Percentiles rank a stretch among this genome's conserved stretches.
Conservation (phyloP, 768 basidiomycete genomes). For the Melanogaster broomeanus region DNA sequence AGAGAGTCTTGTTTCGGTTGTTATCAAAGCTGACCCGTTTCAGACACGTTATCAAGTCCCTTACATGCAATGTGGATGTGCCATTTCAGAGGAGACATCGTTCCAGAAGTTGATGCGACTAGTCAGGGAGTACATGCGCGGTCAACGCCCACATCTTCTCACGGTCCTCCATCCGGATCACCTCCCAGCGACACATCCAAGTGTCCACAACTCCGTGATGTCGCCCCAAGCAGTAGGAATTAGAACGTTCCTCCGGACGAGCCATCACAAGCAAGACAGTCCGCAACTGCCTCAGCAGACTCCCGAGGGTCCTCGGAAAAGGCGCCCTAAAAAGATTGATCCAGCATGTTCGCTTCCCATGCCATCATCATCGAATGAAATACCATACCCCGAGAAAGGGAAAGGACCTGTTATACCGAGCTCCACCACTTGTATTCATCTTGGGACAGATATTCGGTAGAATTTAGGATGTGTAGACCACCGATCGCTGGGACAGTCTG, state of each 20-base stretch:
- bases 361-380: background rate
- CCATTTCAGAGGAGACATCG: slow-evolving; percentile 46
- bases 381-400: background rate
- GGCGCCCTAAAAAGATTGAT: background rate
- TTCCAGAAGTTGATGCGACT: slow-evolving; percentile 43
- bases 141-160: slow-evolving; percentile 32
- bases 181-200: slow-evolving; percentile 55
- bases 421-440: background rate
- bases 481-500: too few relatives aligned
- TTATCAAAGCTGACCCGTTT: slow-evolving; percentile 12
- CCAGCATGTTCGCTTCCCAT: background rate
- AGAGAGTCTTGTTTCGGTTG: background rate
- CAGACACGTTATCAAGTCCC: slow-evolving; percentile 46
- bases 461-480: background rate
- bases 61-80: slow-evolving; percentile 65
- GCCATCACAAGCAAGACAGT: background rate
- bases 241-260: slow-evolving; percentile 16
- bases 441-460: background rate
- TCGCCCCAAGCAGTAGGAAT: slow-evolving; percentile 29
- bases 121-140: slow-evolving; percentile 17
- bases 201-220: slow-evolving; percentile 52
- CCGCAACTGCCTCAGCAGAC: background rate
- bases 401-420: background rate
- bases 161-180: slow-evolving; percentile 37
- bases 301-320: background rate